phyloP scores from a whole-genome alignment of 306 rosid genomes.

The Quercus berberidifolia region DNA sequence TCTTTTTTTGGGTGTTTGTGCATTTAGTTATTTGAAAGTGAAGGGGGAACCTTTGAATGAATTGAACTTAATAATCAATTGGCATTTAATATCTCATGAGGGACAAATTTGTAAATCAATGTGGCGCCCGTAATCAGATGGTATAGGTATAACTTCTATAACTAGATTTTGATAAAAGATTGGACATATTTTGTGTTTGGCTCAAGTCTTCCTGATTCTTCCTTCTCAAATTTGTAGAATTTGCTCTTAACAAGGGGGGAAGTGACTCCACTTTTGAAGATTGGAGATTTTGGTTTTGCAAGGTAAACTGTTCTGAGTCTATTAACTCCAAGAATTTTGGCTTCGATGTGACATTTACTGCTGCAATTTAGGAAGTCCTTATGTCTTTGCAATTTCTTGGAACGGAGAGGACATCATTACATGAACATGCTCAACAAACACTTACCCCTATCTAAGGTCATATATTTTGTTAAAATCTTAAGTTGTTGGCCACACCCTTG shows the following conservation, averaged over 20 bases:
- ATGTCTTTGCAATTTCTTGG: not conserved
- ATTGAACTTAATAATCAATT: not conserved
- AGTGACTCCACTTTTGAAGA: slow-evolving; percentile 61
- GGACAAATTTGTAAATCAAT: not conserved
- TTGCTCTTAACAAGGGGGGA: slow-evolving; percentile 58
- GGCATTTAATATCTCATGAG: not conserved
- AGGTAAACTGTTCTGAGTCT: slow-evolving; percentile 43
- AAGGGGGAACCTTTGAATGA: not conserved
- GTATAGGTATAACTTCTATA: not conserved
- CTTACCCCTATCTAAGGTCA: not conserved
- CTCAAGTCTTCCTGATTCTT: slow-evolving; percentile 13
- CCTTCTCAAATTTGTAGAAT: slow-evolving; percentile 60
- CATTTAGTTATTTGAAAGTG: not conserved
- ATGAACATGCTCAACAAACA: not conserved
- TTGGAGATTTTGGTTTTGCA: slow-evolving; percentile 99
- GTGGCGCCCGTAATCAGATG: not conserved
- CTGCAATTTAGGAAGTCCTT: slow-evolving; percentile 8
- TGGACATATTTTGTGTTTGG: slow-evolving; percentile 2
- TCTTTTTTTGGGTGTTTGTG: not conserved
- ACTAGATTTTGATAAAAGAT: not conserved
- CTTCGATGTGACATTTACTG: slow-evolving; percentile 4
- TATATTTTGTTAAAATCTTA: not conserved
- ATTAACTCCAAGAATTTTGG: not conserved
- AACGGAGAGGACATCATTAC: not conserved
- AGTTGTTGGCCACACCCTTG: not conserved